These are phyloP conservation scores for Penicillium sp. DNA, from an alignment of 2,329 filamentous ascomycete genomes.

Conservation along the genomic window DNA sequence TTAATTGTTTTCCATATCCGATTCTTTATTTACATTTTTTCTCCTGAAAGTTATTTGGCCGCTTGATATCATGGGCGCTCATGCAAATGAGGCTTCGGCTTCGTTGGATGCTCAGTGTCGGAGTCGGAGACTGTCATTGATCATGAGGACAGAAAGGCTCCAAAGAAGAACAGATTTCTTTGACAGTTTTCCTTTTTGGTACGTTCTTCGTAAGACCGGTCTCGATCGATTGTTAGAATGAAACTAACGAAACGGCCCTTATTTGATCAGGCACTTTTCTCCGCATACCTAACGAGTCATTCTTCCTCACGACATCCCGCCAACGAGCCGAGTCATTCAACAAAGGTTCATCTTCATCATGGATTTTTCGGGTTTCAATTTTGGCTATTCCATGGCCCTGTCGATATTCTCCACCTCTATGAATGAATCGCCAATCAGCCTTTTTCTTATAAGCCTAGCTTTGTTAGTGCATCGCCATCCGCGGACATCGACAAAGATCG, in stretches of 20 bases:
- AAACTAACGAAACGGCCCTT: neutral
- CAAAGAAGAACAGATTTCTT: neutral
- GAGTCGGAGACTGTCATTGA: neutral
- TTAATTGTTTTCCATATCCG: neutral
- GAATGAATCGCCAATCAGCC: too few species aligned
- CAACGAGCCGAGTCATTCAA: neutral
- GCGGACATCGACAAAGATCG: too few species aligned
- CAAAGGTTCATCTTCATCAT: neutral
- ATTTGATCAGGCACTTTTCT: neutral
- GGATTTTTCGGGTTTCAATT: neutral
- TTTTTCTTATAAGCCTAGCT: too few species aligned
- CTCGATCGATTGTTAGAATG: neutral
- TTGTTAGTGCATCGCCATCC: too few species aligned
- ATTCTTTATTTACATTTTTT: neutral
- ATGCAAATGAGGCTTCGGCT: neutral
- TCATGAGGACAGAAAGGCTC: neutral
- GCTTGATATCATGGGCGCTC: neutral
- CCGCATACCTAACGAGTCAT: neutral
- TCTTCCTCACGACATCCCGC: neutral
- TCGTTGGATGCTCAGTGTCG: neutral
- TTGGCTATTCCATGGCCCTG: neutral
- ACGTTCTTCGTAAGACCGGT: neutral
- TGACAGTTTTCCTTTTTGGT: neutral
- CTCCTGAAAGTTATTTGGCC: neutral
- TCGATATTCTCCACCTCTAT: neutral